phyloP scores from a whole-genome alignment of 1,139 yeast species.

The Hansenula sp. region DNA sequence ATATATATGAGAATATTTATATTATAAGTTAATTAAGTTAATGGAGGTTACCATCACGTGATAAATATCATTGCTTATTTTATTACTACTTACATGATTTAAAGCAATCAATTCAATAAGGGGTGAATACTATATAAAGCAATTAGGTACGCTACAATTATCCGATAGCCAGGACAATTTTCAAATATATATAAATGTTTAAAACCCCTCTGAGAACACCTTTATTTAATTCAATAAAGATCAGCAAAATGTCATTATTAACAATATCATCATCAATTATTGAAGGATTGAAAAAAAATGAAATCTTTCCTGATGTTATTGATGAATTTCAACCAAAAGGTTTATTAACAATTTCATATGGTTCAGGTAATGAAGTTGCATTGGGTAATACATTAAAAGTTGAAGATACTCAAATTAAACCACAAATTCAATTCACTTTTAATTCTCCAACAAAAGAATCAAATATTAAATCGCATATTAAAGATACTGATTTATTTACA shows the following conservation, averaged over 20 bases:
- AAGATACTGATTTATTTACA: conserved; percentile 52
- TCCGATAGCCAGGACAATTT: too few species aligned
- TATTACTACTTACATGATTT: too few species aligned
- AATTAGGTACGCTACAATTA: too few species aligned
- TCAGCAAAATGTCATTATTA: conserved; percentile 13
- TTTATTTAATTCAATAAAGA: not conserved
- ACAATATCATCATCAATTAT: conserved; percentile 24
- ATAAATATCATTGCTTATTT: too few species aligned
- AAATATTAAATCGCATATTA: conserved; percentile 24
- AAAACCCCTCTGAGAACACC: not conserved
- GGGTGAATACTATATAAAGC: too few species aligned
- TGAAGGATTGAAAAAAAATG: conserved; percentile 22
- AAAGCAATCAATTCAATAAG: too few species aligned
- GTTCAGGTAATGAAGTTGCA: conserved; percentile 58
- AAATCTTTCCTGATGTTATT: conserved; percentile 24
- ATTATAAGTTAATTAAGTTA: too few species aligned
- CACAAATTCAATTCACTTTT: conserved; percentile 64
- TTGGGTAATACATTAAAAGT: conserved; percentile 73
- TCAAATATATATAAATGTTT: too few species aligned
- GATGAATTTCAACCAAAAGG: conserved; percentile 23
- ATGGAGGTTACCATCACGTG: too few species aligned
- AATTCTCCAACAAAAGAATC: conserved; percentile 36
- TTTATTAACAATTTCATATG: conserved; percentile 38
- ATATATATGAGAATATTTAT: too few species aligned
- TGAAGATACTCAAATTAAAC: conserved; percentile 59